Conservation (phyloP, 1,139 yeast species). For the Blastobotrys petasosporus region DNA sequence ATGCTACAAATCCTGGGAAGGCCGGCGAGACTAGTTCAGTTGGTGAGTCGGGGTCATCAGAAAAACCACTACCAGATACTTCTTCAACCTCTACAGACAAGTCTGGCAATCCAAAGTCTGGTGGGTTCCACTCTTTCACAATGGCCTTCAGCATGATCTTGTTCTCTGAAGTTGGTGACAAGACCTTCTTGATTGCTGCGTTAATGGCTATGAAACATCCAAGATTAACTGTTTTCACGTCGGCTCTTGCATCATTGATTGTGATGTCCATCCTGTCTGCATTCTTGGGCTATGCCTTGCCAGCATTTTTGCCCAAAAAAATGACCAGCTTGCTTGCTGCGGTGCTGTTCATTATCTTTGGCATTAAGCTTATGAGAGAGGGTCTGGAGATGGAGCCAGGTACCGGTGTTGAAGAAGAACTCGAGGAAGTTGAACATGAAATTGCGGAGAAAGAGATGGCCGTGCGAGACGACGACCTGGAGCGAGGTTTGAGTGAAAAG, state of each 20-base stretch:
- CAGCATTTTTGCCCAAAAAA: constrained; percentile 72
- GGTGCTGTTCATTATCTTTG: constrained; percentile 73
- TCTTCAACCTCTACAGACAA: not conserved
- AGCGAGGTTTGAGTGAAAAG: constrained; percentile 43
- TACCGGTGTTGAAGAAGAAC: constrained; percentile 86
- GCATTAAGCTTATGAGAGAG: constrained; percentile 67
- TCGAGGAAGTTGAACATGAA: constrained; percentile 96
- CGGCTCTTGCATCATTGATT: constrained; percentile 82
- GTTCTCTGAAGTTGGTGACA: constrained; percentile 93
- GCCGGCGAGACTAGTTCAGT: not conserved
- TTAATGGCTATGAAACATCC: constrained; percentile 96
- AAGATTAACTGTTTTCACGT: constrained; percentile 71
- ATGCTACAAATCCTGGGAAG: not conserved
- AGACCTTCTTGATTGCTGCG: constrained; percentile 93
- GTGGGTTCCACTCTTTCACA: constrained; percentile 27
- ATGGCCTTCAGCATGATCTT: constrained; percentile 61
- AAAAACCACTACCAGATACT: not conserved
- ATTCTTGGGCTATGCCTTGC: constrained; percentile 84
- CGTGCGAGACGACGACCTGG: constrained; percentile 47
- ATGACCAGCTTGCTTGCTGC: constrained; percentile 81
- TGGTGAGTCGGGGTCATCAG: too few species aligned
- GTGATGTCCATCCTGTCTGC: constrained; percentile 92
- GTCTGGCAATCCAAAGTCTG: not conserved
- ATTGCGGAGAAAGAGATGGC: constrained; percentile 60
- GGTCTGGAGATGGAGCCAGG: constrained; percentile 77